These are phyloP conservation scores for Podaxis mareebaensis DNA, from an alignment of 768 basidiomycete species.

Conservation along the genomic window DNA sequence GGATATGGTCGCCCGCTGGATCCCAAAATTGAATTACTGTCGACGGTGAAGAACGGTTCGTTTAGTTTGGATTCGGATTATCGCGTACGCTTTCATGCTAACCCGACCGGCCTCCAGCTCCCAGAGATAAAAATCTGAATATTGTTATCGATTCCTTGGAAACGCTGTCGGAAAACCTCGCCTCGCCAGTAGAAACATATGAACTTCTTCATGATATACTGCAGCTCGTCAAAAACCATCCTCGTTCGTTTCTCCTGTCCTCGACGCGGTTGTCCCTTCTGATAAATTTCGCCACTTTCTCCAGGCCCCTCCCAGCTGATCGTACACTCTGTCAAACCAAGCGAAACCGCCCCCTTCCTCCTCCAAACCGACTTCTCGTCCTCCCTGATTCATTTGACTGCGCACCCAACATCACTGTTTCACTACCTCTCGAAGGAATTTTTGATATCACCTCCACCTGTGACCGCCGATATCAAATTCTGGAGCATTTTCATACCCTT, in stretches of 20 bases:
- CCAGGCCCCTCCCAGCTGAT: slow-evolving; percentile 58
- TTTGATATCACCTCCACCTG: slow-evolving; percentile 68
- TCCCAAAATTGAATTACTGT: slow-evolving; percentile 36
- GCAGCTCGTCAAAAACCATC: slow-evolving; percentile 41
- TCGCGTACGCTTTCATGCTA: neutral
- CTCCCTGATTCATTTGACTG: slow-evolving; percentile 60
- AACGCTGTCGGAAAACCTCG: slow-evolving; percentile 59
- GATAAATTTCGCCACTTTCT: slow-evolving; percentile 11
- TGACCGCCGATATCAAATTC: slow-evolving; percentile 66
- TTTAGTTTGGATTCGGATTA: slow-evolving; percentile 13
- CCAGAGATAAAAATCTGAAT: slow-evolving; percentile 50
- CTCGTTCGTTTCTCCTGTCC: slow-evolving; percentile 42
- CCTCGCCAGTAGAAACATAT: slow-evolving; percentile 53
- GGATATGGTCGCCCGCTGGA: slow-evolving; percentile 42
- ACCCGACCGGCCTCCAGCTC: slow-evolving; percentile 16
- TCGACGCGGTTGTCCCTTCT: neutral
- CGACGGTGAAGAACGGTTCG: slow-evolving; percentile 42
- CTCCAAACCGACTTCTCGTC: slow-evolving; percentile 64
- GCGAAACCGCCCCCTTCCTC: slow-evolving; percentile 54
- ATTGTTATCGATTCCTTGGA: slow-evolving; percentile 76
- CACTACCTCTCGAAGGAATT: slow-evolving; percentile 69
- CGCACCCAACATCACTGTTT: slow-evolving; percentile 73
- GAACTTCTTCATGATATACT: slow-evolving; percentile 52
- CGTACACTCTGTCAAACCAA: slow-evolving; percentile 53
- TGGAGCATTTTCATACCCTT: slow-evolving; percentile 77